Evolutionary conservation across 345 rosid species (phyloP), one percentile per base, ranked within the genome.

Genomic region (Rhizophora apiculata): DNA sequence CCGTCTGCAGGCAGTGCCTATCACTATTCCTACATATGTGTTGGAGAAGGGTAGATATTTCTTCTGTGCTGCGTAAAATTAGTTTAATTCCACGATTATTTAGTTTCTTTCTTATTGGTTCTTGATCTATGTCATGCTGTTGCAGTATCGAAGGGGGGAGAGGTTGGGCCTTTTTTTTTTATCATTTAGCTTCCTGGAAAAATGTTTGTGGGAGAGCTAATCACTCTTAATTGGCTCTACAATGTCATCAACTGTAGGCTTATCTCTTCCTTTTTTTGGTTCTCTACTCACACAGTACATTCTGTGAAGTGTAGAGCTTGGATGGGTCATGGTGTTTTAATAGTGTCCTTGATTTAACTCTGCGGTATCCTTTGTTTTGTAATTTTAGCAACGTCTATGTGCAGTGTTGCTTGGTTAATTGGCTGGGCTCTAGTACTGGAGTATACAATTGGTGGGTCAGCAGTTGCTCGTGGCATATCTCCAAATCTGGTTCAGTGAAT

Each of bases 1-100:
- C 99, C 99, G 6, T 95, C 99, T 68, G 99, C 99, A 73, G 99
- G 99, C 74, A 95, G 99, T 86, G 99, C 99, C 36, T 95, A 95
- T 87, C 99, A 95, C 31, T 95, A 95, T 83, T 80, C 99, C 0
- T 95, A 95, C 77, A 88, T 95, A 29, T 95, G 98, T 71, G 83
- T 87, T 31, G 99, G 99, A 66, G 99, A 95, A 84, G 93, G 94
- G 99, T 95, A 76, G 31, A 59, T 51, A n/a, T 10, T 21, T 26
- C 3, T 27, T 48, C 8, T 39, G 31, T 29, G 46, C 34, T 48
- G 22, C 27, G 1, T 5, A 67, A 59, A 15, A 36, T 3, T 24
- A 3, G 16, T n/a, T 56, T 27, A 63, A 34, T 3, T 58, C 60
- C 66, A 13, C 16, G 0, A 11, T 21, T 24, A 22, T 24, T 26